phyloP scores from a whole-genome alignment of 495 filamentous ascomycete genomes.

The Penicillium lividum region DNA sequence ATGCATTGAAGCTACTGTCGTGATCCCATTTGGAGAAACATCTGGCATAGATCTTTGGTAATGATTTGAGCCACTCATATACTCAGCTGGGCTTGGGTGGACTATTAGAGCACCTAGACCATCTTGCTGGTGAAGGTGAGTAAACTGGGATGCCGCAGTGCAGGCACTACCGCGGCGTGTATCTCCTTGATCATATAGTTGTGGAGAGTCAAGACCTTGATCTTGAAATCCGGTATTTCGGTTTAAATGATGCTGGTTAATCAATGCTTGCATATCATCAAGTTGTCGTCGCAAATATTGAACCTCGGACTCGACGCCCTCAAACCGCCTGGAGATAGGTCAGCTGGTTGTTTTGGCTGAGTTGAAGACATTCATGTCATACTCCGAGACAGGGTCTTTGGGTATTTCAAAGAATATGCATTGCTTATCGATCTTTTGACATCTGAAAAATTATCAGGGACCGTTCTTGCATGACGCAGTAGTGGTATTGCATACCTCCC shows the following conservation, averaged over 20 bases:
- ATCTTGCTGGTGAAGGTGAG: constrained; percentile 1
- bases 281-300: constrained; percentile 32
- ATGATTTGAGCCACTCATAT: constrained; percentile 7
- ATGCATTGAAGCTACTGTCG: constrained; percentile 8
- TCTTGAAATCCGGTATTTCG: not conserved
- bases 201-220: constrained; percentile 1
- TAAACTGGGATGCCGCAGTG: constrained; percentile 12
- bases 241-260: constrained; percentile 14
- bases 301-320: constrained; percentile 37
- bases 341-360: not conserved
- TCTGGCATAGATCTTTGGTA: constrained; percentile 14
- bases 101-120: not conserved
- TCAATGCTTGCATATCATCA: constrained; percentile 28
- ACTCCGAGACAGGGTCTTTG: constrained; percentile 38
- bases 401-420: constrained; percentile 43
- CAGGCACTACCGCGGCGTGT: constrained; percentile 10
- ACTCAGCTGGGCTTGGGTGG: not conserved
- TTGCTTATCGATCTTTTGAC: constrained; percentile 34
- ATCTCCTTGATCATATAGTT: constrained; percentile 8
- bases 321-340: constrained; percentile 24
- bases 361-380: not conserved
- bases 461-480: not conserved
- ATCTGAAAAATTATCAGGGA: constrained; percentile 19
- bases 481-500: constrained; percentile 26
- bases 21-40: constrained; percentile 18